Evolutionary conservation across 495 filamentous ascomycete species (phyloP), one percentile per base, ranked within the genome.

Genomic region (Ascodesmis nigricans): DNA sequence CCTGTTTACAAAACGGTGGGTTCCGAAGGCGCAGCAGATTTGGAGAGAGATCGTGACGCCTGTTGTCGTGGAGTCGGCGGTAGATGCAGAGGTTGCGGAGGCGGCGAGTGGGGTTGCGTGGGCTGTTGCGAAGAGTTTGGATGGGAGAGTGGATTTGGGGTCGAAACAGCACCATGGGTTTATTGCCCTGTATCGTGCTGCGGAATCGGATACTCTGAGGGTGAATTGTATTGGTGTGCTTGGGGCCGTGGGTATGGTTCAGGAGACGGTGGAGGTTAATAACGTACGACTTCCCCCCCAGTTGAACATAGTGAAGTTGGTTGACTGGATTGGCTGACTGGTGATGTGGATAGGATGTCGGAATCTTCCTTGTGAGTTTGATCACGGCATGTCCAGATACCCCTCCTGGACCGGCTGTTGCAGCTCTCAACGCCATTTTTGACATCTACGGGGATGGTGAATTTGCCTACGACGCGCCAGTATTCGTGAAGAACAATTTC

Each of bases 151-250:
- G 4, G 59, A 59, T n/a, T 36, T 67, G 7, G 47, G 47, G 1
- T 53, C 47, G 16, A 56, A 53, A 9, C 61, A 68, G 42, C 65
- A 65, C 22, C 55, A 59, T 35, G 66, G 62, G 31, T 73, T 73
- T 44, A 68, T 73, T 35, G 55, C 65, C 20, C 57, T 73, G 23
- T 71, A 70, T 42, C 60, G 65, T 26, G 65, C 63, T 10, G 59
- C 66, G 20, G 36, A 33, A 11, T 34, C 35, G 2, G 40, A 44
- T 14, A 37, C 44, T n/a, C 56, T 73, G 5, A 58, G 63, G 8
- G 62, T 66, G 22, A 73, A 71, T 50, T 69, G 65, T 39, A 59
- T 73, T 42, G 68, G 69, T 21, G 64, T 70, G 3, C 56, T 73
- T 5, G 69, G 69, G 16, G 58, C 58, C 21, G 53, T 73, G 3